These are phyloP conservation scores for Botrytis pseudocinerea DNA, from an alignment of 2,329 filamentous ascomycete species.

Conservation along the genomic window DNA sequence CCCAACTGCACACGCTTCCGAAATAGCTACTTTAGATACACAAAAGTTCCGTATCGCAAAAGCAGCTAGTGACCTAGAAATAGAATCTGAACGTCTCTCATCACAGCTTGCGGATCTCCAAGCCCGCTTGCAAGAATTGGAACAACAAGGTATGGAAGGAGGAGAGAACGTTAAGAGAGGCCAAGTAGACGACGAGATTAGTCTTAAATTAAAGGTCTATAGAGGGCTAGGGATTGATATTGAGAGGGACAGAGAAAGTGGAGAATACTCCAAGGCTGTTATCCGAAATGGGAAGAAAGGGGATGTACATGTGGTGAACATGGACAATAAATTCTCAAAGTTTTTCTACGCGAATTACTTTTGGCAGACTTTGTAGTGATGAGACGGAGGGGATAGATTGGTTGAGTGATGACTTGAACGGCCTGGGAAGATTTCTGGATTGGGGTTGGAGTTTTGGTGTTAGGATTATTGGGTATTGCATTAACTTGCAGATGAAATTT, in stretches of 20 bases:
- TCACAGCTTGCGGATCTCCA: constrained; percentile 74
- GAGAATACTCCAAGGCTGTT: constrained; percentile 82
- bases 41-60: constrained; percentile 96
- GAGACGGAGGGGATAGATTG: constrained; percentile 17
- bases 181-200: constrained; percentile 61
- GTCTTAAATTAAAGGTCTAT: constrained; percentile 85
- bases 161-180: constrained; percentile 46
- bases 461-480: not conserved
- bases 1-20: constrained; percentile 74
- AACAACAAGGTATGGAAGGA: constrained; percentile 84
- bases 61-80: constrained; percentile 82
- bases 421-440: not conserved
- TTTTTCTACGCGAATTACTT: constrained; percentile 97
- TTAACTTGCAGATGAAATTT: not conserved
- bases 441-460: constrained; percentile 5
- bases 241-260: constrained; percentile 66
- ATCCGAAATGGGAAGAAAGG: constrained; percentile 84
- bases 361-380: constrained; percentile 76
- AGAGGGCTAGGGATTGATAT: constrained; percentile 88
- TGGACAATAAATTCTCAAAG: constrained; percentile 87
- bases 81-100: constrained; percentile 89
- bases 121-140: constrained; percentile 75
- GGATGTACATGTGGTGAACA: constrained; percentile 91
- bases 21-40: constrained; percentile 85
- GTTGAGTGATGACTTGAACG: not conserved